Evolutionary conservation across 140 eudicot species (phyloP).

Genomic region (Senecio squalidus): DNA sequence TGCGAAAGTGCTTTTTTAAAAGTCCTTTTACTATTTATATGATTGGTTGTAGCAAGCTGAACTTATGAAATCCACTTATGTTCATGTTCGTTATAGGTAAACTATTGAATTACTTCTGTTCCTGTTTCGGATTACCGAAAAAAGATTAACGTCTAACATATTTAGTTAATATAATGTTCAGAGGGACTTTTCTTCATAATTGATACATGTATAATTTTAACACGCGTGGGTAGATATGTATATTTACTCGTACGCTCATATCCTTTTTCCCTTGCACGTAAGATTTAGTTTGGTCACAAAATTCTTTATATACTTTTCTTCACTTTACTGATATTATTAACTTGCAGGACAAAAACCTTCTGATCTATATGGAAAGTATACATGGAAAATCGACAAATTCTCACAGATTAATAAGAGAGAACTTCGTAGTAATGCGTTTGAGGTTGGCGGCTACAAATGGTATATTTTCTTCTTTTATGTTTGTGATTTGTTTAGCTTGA

Average conservation of each 20-base stretch:
- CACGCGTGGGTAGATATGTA: too few relatives aligned
- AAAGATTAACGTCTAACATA: too few relatives aligned
- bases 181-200: too few relatives aligned
- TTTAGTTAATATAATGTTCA: too few relatives aligned
- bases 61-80: too few relatives aligned
- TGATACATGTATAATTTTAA: too few relatives aligned
- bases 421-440: conserved; percentile 81
- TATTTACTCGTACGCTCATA: too few relatives aligned
- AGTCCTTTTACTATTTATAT: too few relatives aligned
- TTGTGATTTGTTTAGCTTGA: neutral
- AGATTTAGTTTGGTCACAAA: too few relatives aligned
- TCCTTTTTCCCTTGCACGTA: too few relatives aligned
- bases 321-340: conserved; percentile 13
- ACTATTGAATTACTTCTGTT: neutral
- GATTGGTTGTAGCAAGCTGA: conserved; percentile 16
- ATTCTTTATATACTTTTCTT: neutral
- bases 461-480: conserved; percentile 21
- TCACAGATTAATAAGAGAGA: conserved; percentile 90
- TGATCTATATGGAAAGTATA: conserved; percentile 70
- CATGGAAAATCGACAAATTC: conserved; percentile 88
- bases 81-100: too few relatives aligned
- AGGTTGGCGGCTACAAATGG: conserved; percentile 95
- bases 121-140: neutral
- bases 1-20: neutral
- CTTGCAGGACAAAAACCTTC: conserved; percentile 66